phyloP scores from a whole-genome alignment of 2,329 filamentous ascomycete species.

The Colletotrichum siamense region DNA sequence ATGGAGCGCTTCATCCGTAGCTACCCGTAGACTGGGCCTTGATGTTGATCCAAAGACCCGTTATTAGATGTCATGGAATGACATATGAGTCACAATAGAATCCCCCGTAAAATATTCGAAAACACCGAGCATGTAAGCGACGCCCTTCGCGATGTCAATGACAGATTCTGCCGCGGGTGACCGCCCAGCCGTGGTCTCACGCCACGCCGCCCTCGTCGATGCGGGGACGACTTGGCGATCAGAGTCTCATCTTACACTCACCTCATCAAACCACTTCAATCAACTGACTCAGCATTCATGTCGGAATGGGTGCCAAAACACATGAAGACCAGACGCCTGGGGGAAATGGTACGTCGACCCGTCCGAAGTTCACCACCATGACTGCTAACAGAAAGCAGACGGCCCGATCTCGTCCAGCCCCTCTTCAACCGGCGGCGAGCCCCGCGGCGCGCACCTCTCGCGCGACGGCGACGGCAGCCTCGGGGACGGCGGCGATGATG shows the following conservation, averaged over 20 bases:
- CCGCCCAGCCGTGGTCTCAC: not conserved
- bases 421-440: conserved; percentile 40
- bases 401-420: conserved; percentile 23
- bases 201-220: not conserved
- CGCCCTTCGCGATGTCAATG: not conserved
- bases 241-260: not conserved
- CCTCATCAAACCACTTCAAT: not conserved
- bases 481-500: conserved; percentile 36
- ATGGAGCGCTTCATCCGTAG: not conserved
- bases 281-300: not conserved
- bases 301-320: conserved; percentile 44
- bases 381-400: conserved; percentile 20
- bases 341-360: conserved; percentile 32
- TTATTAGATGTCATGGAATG: accelerated
- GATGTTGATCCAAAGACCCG: not conserved
- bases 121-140: not conserved
- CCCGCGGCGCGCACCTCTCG: conserved; percentile 43
- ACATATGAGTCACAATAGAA: not conserved
- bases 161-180: not conserved
- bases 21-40: not conserved
- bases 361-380: accelerated
- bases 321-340: conserved; percentile 38
- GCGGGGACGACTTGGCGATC: not conserved
- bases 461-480: conserved; percentile 48
- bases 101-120: not conserved